phyloP scores from a whole-genome alignment of 2,329 filamentous ascomycete genomes.

The Arthrocladium fulminans region DNA sequence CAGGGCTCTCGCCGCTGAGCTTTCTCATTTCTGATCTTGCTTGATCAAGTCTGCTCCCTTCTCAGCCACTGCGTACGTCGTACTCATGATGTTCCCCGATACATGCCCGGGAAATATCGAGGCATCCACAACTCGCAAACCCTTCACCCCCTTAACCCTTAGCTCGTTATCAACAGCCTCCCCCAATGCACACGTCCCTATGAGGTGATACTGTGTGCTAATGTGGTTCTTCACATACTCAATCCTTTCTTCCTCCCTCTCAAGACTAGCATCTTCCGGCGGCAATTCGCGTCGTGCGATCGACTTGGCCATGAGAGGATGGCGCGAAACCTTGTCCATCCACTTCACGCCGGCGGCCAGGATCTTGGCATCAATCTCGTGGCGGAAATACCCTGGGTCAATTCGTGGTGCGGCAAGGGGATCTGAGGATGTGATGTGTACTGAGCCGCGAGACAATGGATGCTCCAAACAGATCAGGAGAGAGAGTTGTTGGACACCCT shows the following conservation, averaged over 20 bases:
- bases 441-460: conserved; percentile 39
- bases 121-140: conserved; percentile 32
- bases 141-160: conserved; percentile 30
- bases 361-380: conserved; percentile 29
- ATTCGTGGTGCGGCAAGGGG: conserved; percentile 33
- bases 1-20: too few relatives aligned
- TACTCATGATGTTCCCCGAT: conserved; percentile 25
- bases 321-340: conserved; percentile 27
- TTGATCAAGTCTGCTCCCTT: conserved; percentile 31
- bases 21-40: conserved; percentile 17
- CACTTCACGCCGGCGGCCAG: conserved; percentile 31
- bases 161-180: conserved; percentile 32
- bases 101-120: conserved; percentile 29
- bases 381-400: conserved; percentile 34
- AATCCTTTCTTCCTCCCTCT: conserved; percentile 23
- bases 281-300: conserved; percentile 13
- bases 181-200: conserved; percentile 39
- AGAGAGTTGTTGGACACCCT: conserved; percentile 15
- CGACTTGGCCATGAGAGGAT: conserved; percentile 14
- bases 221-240: conserved; percentile 32
- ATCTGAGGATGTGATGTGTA: conserved; percentile 32
- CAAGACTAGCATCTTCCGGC: conserved; percentile 11
- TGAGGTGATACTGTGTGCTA: conserved; percentile 34
- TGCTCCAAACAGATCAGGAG: conserved; percentile 22
- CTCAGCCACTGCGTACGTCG: conserved; percentile 28